A percentile compares a stretch with the other conserved stretches of the same genome.
Conservation (phyloP, 331 rosid species). For the Acacia pycnantha region DNA sequence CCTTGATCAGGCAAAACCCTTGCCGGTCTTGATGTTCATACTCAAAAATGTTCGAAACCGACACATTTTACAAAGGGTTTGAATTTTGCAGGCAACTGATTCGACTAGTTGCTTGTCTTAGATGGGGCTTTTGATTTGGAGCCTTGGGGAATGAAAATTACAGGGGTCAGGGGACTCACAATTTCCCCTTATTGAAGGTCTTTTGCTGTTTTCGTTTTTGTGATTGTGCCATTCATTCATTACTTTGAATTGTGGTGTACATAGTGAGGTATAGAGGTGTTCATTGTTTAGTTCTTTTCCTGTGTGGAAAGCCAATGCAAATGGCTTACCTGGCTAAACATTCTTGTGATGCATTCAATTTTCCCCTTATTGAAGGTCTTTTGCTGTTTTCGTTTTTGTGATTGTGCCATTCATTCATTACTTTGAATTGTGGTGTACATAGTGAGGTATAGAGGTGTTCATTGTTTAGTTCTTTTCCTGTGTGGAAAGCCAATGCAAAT, state of each 20-base stretch:
- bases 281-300: conserved; percentile 5
- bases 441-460: conserved; percentile 24
- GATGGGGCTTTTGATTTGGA: neutral
- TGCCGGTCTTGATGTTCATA: conserved; percentile 7
- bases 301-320: conserved; percentile 12
- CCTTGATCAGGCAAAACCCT: neutral
- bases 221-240: conserved; percentile 22
- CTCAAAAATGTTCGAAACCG: conserved; percentile 11
- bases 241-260: conserved; percentile 28
- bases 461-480: conserved; percentile 5
- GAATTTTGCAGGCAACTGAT: neutral
- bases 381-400: conserved; percentile 21
- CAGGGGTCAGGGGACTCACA: neutral
- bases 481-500: conserved; percentile 15
- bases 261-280: conserved; percentile 29
- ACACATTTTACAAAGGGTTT: neutral
- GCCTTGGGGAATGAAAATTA: neutral
- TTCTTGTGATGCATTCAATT: neutral
- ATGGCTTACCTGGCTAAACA: conserved; percentile 16
- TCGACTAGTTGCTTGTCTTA: neutral
- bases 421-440: conserved; percentile 28
- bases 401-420: conserved; percentile 23
- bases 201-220: conserved; percentile 8
- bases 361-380: conserved; percentile 2
- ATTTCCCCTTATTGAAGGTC: conserved; percentile 9